phyloP scores from a whole-genome alignment of 768 basidiomycete species.

The Symmetrospora coprosmae region DNA sequence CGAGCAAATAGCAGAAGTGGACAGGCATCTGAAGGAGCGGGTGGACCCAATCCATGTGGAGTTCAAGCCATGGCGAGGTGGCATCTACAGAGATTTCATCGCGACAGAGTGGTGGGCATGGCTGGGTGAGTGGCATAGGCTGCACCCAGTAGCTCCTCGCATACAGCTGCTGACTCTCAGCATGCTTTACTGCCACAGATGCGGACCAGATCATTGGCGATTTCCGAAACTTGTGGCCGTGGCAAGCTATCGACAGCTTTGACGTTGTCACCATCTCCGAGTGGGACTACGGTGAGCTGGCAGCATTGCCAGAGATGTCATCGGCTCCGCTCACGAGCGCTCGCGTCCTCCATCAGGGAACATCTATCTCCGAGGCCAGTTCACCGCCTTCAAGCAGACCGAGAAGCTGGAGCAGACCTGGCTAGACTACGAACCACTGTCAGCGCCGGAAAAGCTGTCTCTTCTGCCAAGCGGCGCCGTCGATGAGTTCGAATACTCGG shows the following conservation, averaged over 20 bases:
- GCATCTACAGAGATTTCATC: neutral
- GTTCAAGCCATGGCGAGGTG: slow-evolving; percentile 8
- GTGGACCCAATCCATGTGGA: slow-evolving; percentile 3
- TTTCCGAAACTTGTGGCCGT: slow-evolving; percentile 6
- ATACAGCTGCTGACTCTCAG: neutral
- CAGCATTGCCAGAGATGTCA: no score
- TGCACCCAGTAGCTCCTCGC: neutral
- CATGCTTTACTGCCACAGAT: no score
- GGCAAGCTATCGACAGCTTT: slow-evolving; percentile 2
- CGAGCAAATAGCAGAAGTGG: neutral
- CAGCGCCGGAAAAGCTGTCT: neutral
- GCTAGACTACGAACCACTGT: slow-evolving; percentile 3
- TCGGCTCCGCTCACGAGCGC: no score
- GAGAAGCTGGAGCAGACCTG: neutral
- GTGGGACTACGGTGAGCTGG: no score
- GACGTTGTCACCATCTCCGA: neutral
- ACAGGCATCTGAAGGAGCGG: neutral
- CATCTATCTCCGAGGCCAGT: slow-evolving; percentile 10
- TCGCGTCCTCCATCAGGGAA: no score
- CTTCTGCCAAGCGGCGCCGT: neutral
- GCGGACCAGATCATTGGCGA: neutral
- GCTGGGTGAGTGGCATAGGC: neutral
- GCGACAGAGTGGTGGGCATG: slow-evolving; percentile 16
- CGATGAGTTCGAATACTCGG: neutral
- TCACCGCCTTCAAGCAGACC: neutral